phyloP scores from a whole-genome alignment of 2,329 filamentous ascomycete genomes.

The Alternaria arborescens region DNA sequence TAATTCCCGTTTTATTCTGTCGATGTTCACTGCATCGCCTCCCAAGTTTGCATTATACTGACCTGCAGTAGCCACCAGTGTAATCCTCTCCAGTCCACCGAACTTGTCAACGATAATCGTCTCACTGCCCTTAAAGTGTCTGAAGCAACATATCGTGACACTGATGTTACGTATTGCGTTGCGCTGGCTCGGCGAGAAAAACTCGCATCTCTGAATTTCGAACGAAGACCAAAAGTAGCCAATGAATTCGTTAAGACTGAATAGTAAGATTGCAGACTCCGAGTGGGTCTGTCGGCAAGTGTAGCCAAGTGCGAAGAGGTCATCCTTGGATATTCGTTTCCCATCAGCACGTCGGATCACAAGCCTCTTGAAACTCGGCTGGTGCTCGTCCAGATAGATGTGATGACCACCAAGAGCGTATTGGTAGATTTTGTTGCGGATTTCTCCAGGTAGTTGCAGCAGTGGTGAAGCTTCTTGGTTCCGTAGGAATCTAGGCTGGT shows the following conservation, averaged over 20 bases:
- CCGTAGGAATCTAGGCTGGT: background rate
- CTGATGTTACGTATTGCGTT: background rate
- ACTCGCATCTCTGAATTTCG: background rate
- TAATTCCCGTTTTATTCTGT: background rate
- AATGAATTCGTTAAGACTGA: background rate
- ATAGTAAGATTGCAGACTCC: background rate
- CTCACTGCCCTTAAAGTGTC: background rate
- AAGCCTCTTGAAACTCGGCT: background rate
- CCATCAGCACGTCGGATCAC: background rate
- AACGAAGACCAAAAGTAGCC: background rate
- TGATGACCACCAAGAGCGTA: background rate
- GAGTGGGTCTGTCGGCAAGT: constrained; percentile 2
- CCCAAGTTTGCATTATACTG: background rate
- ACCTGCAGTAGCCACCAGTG: background rate
- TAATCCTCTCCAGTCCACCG: background rate
- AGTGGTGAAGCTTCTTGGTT: background rate
- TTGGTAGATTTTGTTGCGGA: background rate
- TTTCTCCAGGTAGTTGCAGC: background rate
- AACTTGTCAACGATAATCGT: background rate
- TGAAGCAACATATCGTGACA: background rate
- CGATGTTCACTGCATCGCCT: background rate
- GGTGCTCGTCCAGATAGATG: background rate
- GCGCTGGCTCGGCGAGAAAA: background rate
- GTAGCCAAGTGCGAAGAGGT: background rate
- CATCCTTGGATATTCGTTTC: background rate